These are phyloP conservation scores for Petrea volubilis DNA, from an alignment of 257 asterid genomes.

Conservation along the genomic window DNA sequence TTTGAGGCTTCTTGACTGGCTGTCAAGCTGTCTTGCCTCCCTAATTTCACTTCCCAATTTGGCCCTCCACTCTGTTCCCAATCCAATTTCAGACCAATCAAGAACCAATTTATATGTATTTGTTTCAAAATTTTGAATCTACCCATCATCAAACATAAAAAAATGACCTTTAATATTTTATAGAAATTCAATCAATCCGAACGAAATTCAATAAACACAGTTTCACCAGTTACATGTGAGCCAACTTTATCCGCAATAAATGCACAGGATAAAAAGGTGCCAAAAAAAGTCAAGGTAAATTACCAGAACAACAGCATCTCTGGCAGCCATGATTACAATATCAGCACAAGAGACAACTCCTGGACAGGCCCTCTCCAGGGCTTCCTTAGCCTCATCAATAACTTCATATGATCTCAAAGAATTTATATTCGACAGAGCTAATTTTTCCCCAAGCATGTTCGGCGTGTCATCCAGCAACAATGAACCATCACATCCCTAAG, in stretches of 20 bases:
- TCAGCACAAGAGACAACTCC: constrained; percentile 93
- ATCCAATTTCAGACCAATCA: neutral
- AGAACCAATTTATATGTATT: too few relatives aligned
- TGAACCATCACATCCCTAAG: constrained; percentile 92
- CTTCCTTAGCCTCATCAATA: constrained; percentile 71
- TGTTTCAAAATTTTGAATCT: too few relatives aligned
- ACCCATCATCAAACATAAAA: too few relatives aligned
- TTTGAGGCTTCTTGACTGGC: constrained; percentile 83
- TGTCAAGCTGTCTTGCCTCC: constrained; percentile 78
- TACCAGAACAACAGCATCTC: constrained; percentile 95
- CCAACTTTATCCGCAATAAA: too few relatives aligned
- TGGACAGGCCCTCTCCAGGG: constrained; percentile 68
- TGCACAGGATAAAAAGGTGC: neutral
- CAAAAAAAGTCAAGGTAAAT: neutral
- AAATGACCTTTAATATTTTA: too few relatives aligned
- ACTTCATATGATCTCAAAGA: constrained; percentile 79
- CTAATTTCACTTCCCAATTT: constrained; percentile 80
- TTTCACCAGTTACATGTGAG: neutral
- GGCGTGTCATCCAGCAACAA: constrained; percentile 83
- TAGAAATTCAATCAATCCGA: too few relatives aligned
- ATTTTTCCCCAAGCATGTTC: constrained; percentile 77
- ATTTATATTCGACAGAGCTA: constrained; percentile 70
- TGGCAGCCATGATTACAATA: constrained; percentile 80
- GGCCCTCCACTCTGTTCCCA: constrained; percentile 86
- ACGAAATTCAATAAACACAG: too few relatives aligned